phyloP scores from a whole-genome alignment of 2,329 filamentous ascomycete species.

The Aspergillus eucalypticola region DNA sequence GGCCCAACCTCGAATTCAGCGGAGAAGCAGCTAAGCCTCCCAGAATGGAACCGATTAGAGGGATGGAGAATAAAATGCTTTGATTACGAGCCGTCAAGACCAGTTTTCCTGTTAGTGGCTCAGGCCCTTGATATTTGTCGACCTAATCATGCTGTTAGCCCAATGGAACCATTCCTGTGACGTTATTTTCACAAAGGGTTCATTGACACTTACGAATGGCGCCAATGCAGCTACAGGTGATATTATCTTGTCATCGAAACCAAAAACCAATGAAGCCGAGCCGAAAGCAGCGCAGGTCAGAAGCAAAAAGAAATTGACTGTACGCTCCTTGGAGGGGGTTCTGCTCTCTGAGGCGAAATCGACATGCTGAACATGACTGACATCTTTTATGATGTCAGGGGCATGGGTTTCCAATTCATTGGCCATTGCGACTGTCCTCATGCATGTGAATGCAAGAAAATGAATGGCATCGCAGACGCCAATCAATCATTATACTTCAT shows the following conservation, averaged over 20 bases:
- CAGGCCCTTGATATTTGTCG: slow-evolving; percentile 32
- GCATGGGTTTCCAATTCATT: background rate
- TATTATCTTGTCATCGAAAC: slow-evolving; percentile 37
- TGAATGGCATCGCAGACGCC: background rate
- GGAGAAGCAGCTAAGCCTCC: slow-evolving; percentile 36
- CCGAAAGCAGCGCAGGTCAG: slow-evolving; percentile 32
- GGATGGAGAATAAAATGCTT: slow-evolving; percentile 38
- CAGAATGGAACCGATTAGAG: slow-evolving; percentile 37
- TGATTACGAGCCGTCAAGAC: slow-evolving; percentile 37
- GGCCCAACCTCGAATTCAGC: slow-evolving; percentile 35
- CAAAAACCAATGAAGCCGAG: slow-evolving; percentile 36
- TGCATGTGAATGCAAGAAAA: background rate
- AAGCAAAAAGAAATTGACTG: slow-evolving; percentile 29
- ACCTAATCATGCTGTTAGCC: slow-evolving; percentile 21
- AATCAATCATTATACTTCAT: background rate
- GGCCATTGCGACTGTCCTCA: background rate
- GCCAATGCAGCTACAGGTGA: slow-evolving; percentile 32
- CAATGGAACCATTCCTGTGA: background rate
- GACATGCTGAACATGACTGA: slow-evolving; percentile 24
- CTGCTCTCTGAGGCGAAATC: slow-evolving; percentile 12
- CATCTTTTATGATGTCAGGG: background rate
- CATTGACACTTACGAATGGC: slow-evolving; percentile 27
- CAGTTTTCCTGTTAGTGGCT: slow-evolving; percentile 24
- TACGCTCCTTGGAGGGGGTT: slow-evolving; percentile 13
- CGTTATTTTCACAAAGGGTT: background rate